Evolutionary conservation across 139 green algal genomes (phyloP).

Genomic region (Desmodesmus armatus): DNA sequence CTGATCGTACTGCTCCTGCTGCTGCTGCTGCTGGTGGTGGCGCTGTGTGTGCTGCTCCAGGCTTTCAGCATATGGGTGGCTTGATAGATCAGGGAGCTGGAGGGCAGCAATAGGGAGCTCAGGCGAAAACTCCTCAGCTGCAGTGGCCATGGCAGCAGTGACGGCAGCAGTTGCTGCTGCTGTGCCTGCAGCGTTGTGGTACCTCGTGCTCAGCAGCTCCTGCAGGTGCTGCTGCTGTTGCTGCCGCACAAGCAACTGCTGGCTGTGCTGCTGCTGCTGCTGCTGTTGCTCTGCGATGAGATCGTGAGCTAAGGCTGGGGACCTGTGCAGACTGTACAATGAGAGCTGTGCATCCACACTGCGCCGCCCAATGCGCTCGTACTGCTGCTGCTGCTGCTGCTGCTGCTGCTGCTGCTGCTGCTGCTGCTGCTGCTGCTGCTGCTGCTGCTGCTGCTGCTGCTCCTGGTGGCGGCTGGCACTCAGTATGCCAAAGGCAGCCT

Average conservation of each 20-base stretch:
- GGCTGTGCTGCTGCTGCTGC: neutral
- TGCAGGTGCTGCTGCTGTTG: neutral
- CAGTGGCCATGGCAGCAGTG: neutral
- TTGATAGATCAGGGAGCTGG: neutral
- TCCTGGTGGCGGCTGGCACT: neutral
- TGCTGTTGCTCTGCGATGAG: neutral
- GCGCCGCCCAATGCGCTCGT: neutral
- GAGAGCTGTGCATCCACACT: neutral
- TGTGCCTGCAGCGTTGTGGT: neutral
- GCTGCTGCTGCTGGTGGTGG: neutral
- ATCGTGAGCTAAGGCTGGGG: neutral
- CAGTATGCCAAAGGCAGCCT: neutral
- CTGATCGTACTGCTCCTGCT: neutral
- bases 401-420: neutral
- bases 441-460: slow-evolving; percentile 14
- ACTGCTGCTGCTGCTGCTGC: neutral
- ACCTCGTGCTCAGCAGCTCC: neutral
- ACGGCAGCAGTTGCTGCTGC: neutral
- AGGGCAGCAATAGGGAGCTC: neutral
- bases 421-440: slow-evolving; percentile 5
- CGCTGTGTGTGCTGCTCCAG: neutral
- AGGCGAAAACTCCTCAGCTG: neutral
- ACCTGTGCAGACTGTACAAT: neutral
- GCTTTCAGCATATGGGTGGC: neutral
- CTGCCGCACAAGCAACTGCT: slow-evolving; percentile 1